Evolutionary conservation across 495 filamentous ascomycete genomes (phyloP), one percentile per base, ranked within the genome.

Genomic region (Glarea lozoyensis): DNA sequence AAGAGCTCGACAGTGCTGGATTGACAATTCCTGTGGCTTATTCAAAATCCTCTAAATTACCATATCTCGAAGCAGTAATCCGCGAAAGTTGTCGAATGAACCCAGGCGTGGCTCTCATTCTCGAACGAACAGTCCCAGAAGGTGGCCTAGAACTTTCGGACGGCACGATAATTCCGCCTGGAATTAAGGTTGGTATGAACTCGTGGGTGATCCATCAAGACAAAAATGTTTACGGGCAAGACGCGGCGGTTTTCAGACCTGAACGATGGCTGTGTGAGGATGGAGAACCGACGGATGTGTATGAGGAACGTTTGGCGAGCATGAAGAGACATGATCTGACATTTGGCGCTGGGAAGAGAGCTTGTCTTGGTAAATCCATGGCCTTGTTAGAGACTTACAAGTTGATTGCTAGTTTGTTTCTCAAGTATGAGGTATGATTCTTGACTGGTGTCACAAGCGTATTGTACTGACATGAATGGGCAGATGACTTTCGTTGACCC

Each of bases 31-130:
- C 53, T 66, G 11, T 55, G 49, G 41, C 25, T 10, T 49, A 24
- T 16, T 11, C 17, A 19, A 21, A 34, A 21, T 17, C 25, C 4
- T 16, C 21, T 2, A 36, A 34, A 21, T 56, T 77, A 10, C 64
- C 62, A 7, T 87, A 86, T 50, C 70, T 86, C 10, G 76, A 79
- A 42, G 78, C 81, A 3, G 73, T 74, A 25, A 72, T 87, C 49
- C 80, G 84, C 59, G 84, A 88, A 59, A 65, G 75, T 0, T 73
- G 85, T 57, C 69, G 82, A 2, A 40, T 86, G 13, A 75, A 84
- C 50, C 78, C 84, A 0, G 73, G 78, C 6, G 66, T 77, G 1
- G 75, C 74, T 0, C 57, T 83, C 17, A 66, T 73, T 15, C 69
- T 85, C 37, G 81, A 86, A 60, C 70, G 80, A 20, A 58, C 82